Base-by-base conservation (phyloP, 805 yeast genomes). In the Martiniozyma abietophila region DNA sequence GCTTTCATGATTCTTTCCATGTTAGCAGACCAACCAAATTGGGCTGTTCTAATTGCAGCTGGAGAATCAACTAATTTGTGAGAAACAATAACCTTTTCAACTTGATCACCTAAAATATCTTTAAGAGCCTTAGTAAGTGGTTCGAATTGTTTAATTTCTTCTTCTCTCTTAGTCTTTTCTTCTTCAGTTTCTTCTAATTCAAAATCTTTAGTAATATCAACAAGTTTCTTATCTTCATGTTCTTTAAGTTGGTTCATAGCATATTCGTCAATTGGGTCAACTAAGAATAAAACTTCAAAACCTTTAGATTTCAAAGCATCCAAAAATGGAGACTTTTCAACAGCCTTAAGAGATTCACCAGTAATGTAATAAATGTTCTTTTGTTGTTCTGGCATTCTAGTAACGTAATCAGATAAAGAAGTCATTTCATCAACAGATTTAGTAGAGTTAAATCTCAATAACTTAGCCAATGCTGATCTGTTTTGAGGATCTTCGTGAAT, bases 1-100 rank as follows among this genome's bases (percentile, higher is more conserved):
- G 98, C 98, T 76, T 92, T 92, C 99, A 92, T 92, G 76, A 92
- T 92, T 81, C 98, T 89, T 76, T 92, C 99, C 98, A 92, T 92
- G 76, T 92, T 92, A 58, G 99, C 99, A 51, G 98, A 92, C 99
- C 99, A 92, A 65, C 99, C 98, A 65, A 92, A 92, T 74, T 92
- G 97, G 52, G 96, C 97, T 51, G 98, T 92, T 78, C 98, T 86
- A 64, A 92, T 92, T 53, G 98, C 98, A 64, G 98, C 98, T 65
- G 99, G 99, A 40, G 97, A 88, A 59, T 88, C 96, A 54, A 88
- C 85, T 60, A 92, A 77, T 70, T 85, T 86, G 72, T 89, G 94
- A 48, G 97, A 86, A 48, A 92, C 96, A 61, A 88, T 86, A 67
- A 94, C 98, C 76, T 92, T 92, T 75, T 92, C 99, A 56, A 92